Conservation (phyloP, 1,284 basidiomycete species). For the Tylopilus sp. region DNA sequence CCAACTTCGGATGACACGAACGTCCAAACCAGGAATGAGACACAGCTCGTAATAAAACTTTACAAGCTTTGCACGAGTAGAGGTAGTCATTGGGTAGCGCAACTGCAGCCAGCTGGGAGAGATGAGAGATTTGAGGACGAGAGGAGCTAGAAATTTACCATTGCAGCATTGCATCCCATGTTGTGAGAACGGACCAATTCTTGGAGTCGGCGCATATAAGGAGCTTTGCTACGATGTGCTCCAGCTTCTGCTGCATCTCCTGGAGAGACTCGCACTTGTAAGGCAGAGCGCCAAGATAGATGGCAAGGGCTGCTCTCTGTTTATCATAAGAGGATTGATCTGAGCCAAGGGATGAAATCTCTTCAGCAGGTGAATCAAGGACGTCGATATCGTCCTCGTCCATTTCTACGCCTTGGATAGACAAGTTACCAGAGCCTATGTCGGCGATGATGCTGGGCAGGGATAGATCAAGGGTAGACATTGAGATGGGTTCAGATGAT, state of each 20-base stretch:
- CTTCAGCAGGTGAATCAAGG: slow-evolving; percentile 35
- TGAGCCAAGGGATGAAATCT: slow-evolving; percentile 15
- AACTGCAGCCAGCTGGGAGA: slow-evolving; percentile 72
- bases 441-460: slow-evolving; percentile 32
- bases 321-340: slow-evolving; percentile 46
- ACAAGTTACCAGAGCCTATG: slow-evolving; percentile 25
- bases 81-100: slow-evolving; percentile 75
- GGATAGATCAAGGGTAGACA: slow-evolving; percentile 25
- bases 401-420: slow-evolving; percentile 32
- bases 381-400: slow-evolving; percentile 35
- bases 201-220: slow-evolving; percentile 72
- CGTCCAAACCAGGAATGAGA: slow-evolving; percentile 72
- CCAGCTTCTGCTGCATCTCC: slow-evolving; percentile 75
- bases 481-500: slow-evolving; percentile 25
- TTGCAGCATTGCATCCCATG: slow-evolving; percentile 72
- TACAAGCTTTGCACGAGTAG: slow-evolving; percentile 76
- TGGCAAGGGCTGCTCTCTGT: slow-evolving; percentile 56
- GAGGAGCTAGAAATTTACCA: slow-evolving; percentile 47
- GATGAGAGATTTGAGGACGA: slow-evolving; percentile 5
- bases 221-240: slow-evolving; percentile 72
- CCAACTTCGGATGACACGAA: slow-evolving; percentile 57
- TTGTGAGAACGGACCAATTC: slow-evolving; percentile 69
- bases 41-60: slow-evolving; percentile 84
- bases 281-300: slow-evolving; percentile 69
- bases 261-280: slow-evolving; percentile 76